Base-by-base conservation (phyloP, 768 basidiomycete species). In the Cubamyces lactineus region DNA sequence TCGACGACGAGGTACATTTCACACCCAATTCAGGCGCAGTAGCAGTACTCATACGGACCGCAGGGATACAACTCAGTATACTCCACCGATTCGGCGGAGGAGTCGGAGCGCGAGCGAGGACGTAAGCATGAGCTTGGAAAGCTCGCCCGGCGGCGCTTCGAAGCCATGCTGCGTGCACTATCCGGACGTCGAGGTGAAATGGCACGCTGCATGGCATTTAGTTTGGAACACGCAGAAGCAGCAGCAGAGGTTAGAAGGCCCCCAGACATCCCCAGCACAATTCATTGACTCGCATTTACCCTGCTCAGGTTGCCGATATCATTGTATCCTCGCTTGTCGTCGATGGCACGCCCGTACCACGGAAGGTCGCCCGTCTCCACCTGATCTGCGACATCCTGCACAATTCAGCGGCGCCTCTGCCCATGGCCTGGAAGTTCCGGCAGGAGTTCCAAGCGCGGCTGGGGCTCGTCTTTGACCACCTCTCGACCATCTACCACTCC, bases 311-410 rank as follows among this genome's bases (percentile, higher is more conserved):
- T 39, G 86, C 88, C 5, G 94, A 98, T 66, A 85, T 96, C 67
- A 92, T 99, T 67, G 85, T 96, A 26, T 81, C 90, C 16, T 98
- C 97, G 5, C 77, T 98, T 9, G 80, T 92, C 24, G 87, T 98
- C 19, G 93, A 94, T 66, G 80, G 86, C n/a, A 99, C 97, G 1
- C 87, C 97, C 0, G 94, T 98, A n/a, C 97, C 97, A 57, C 88
- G 96, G 68, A 99, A 99, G 75, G 86, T 98, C 57, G 93, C 97
- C 24, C 88, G 97, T 24, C 82, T 99, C 26, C 89, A 98, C 77
- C 82, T 99, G 61, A 93, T 98, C 56, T 98, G 96, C 72, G 97
- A 99, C 72, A 98, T 99, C 65, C 81, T 99, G 46, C 96, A 98
- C 75, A 99, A 99, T 73, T 97, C 96, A 21, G 93, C 94, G 38